Evolutionary conservation across 2,329 filamentous ascomycete species (phyloP), one percentile per base, ranked within the genome.

Genomic region (Boeremia lycopersici): DNA sequence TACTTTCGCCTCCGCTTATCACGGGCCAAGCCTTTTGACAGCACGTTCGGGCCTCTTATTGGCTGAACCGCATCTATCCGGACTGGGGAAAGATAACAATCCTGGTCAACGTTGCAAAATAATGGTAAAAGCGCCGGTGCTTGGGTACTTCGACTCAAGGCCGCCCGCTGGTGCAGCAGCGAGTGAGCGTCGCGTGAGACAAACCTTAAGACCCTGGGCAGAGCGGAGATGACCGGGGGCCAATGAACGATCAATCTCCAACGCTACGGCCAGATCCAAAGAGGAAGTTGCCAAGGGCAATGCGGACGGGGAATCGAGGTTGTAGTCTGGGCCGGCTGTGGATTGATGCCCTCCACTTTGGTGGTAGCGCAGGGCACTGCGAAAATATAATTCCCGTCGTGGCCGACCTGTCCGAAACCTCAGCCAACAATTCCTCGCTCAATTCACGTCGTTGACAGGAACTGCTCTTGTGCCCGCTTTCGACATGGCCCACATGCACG

Each of bases 1-100:
- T 59, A 64, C 48, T 63, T 67, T 73, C 64, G 71, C 69, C 70
- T 68, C 71, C 64, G 70, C 63, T 72, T 74, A 73, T 74, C 69
- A 69, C 56, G 25, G 41, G 47, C 64, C 57, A 63, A 56, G 55
- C 34, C 38, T 26, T 31, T 42, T 31, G 17, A 52, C 48, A 46
- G 56, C 61, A 63, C 59, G 59, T 61, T 60, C 35, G 44, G 26
- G 30, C 13, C 53, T 39, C 36, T 60, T 48, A 71, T 67, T 66
- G 61, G 67, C 10, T 29, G 35, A 38, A 23, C 45, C 17, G 30
- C 41, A 40, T 39, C 47, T 65, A 64, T 67, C 65, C 58, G 57
- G 53, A 47, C 64, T 65, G 62, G 61, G 62, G 61, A 62, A 63
- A 63, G 71, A 73, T 73, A 73, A 72, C 47, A 60, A 63, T 61